Evolutionary conservation across 129 eudicot genomes (phyloP).

Genomic region (Glebionis coronaria): DNA sequence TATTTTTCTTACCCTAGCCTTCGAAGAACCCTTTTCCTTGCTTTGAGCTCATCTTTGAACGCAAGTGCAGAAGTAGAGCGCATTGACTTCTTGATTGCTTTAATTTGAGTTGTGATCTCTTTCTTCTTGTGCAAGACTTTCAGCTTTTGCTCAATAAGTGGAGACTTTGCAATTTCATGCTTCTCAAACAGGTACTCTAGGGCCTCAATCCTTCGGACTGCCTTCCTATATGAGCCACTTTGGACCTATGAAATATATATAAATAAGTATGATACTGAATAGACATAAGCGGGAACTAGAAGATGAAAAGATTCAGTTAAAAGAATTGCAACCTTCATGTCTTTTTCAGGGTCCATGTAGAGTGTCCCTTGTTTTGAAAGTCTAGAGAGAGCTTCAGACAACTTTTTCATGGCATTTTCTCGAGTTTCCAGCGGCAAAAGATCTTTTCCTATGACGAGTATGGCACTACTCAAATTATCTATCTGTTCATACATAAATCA

Average conservation of each 20-base stretch:
- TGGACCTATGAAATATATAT: slow-evolving; percentile 54
- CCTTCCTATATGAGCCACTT: slow-evolving; percentile 79
- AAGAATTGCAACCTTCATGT: slow-evolving; percentile 76
- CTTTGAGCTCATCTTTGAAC: slow-evolving; percentile 96
- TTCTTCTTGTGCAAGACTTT: slow-evolving; percentile 77
- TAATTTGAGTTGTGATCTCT: slow-evolving; percentile 68
- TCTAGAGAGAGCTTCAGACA: slow-evolving; percentile 78
- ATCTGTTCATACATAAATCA: slow-evolving; percentile 47
- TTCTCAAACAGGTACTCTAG: slow-evolving; percentile 77
- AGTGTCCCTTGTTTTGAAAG: slow-evolving; percentile 83
- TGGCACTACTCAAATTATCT: slow-evolving; percentile 67
- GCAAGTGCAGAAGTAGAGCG: slow-evolving; percentile 77
- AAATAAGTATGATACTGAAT: slow-evolving; percentile 1
- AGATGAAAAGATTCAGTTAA: not conserved
- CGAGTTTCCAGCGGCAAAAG: slow-evolving; percentile 83
- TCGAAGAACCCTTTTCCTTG: slow-evolving; percentile 90
- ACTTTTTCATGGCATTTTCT: slow-evolving; percentile 86
- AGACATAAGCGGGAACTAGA: not conserved
- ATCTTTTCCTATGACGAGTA: slow-evolving; percentile 83
- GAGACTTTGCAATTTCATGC: slow-evolving; percentile 89
- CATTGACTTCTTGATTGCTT: slow-evolving; percentile 69
- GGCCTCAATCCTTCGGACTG: slow-evolving; percentile 76
- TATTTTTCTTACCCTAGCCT: slow-evolving; percentile 74
- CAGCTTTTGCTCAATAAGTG: slow-evolving; percentile 87
- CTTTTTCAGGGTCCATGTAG: slow-evolving; percentile 93